Percentiles rank a stretch among this genome's conserved stretches.
Conservation (phyloP, 2,329 filamentous ascomycete genomes). For the Aspergillus nomiae region DNA sequence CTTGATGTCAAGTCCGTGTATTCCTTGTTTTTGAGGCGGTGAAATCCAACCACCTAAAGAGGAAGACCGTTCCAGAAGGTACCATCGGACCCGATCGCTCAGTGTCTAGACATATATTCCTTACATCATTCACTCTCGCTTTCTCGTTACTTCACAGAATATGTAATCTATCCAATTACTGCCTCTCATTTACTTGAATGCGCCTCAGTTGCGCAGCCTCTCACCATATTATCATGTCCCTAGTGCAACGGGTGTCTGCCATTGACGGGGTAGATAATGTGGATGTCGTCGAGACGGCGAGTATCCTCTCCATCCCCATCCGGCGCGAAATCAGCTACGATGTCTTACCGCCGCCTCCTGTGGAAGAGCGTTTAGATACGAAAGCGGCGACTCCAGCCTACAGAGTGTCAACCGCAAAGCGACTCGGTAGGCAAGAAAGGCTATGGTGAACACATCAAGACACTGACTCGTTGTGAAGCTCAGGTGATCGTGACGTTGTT, state of each 20-base stretch:
- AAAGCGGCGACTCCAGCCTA: conserved; percentile 51
- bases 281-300: background rate
- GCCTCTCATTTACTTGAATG: background rate
- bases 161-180: background rate
- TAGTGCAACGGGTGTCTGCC: background rate
- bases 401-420: conserved; percentile 45
- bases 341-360: conserved; percentile 46
- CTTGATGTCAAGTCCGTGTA: background rate
- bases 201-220: background rate
- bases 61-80: background rate
- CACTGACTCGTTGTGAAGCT: conserved; percentile 30
- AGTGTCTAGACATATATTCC: background rate
- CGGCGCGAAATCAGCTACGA: conserved; percentile 40
- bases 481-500: conserved; percentile 68
- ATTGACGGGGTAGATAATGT: background rate
- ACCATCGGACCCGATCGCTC: background rate
- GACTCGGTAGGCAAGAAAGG: conserved; percentile 29
- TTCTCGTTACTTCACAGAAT: background rate
- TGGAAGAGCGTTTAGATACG: conserved; percentile 39
- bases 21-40: background rate
- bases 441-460: background rate
- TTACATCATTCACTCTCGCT: background rate
- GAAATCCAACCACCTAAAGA: background rate
- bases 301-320: conserved; percentile 17
- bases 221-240: background rate